These are phyloP conservation scores for Triangularia verruculosa DNA, from an alignment of 2,329 filamentous ascomycete genomes.

Conservation along the genomic window DNA sequence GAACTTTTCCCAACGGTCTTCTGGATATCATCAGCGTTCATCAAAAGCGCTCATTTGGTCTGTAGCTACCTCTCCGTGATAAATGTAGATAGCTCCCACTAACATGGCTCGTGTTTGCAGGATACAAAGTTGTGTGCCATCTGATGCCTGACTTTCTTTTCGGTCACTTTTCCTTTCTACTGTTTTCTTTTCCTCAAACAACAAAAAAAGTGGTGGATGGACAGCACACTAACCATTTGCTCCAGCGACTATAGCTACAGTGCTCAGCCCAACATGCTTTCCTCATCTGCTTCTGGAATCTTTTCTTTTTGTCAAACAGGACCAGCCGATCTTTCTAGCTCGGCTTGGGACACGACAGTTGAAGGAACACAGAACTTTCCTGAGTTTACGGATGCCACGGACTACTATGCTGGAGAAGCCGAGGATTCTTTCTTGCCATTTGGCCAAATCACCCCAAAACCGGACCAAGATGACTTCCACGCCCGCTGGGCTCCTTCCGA, in stretches of 20 bases:
- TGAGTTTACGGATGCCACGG: conserved; percentile 51
- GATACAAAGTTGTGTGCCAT: conserved; percentile 59
- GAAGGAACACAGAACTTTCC: conserved; percentile 61
- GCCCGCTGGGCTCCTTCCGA: conserved; percentile 47
- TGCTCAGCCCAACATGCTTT: conserved; percentile 50
- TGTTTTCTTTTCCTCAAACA: conserved; percentile 35
- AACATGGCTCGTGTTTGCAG: conserved; percentile 38
- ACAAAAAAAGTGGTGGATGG: conserved; percentile 40
- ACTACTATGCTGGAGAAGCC: conserved; percentile 48
- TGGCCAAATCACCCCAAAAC: conserved; percentile 54
- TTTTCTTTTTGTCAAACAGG: conserved; percentile 60
- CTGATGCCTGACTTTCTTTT: conserved; percentile 35
- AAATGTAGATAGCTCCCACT: conserved; percentile 29
- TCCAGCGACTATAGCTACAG: conserved; percentile 56
- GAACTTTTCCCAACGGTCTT: not conserved
- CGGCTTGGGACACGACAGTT: conserved; percentile 54
- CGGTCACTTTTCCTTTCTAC: conserved; percentile 28
- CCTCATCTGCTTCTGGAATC: conserved; percentile 48
- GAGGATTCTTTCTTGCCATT: conserved; percentile 56
- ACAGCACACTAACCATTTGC: conserved; percentile 55
- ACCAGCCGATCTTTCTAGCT: conserved; percentile 54
- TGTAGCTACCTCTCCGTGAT: conserved; percentile 35
- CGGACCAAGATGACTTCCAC: conserved; percentile 48
- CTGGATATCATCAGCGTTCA: not conserved
- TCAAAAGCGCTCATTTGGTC: conserved; percentile 34